Percentiles rank a stretch among this genome's conserved stretches.
Evolutionary conservation across 176 grass and related monocot genomes (phyloP).

Genomic region (Lolium multiflorum): DNA sequence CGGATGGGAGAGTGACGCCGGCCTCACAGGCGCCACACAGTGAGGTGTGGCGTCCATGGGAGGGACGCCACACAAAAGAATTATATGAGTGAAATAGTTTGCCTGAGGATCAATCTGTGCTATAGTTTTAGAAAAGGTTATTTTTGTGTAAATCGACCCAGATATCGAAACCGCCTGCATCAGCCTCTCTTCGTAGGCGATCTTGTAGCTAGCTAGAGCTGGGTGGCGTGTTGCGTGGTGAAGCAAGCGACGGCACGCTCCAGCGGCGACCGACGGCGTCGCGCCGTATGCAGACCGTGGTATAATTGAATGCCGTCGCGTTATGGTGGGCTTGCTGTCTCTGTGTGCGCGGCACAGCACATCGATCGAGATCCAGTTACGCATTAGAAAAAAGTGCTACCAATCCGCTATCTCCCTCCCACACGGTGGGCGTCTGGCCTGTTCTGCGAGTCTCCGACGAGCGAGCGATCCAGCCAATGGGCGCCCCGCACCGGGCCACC

Average conservation of each 20-base stretch:
- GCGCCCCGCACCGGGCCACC: constrained; percentile 30
- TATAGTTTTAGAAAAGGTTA: no score
- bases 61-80: no score
- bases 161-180: no score
- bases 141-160: no score
- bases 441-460: not conserved
- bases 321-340: constrained; percentile 48
- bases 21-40: no score
- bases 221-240: not conserved
- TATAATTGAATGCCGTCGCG: not conserved
- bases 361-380: constrained; percentile 11
- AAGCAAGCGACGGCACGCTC: not conserved
- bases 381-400: constrained; percentile 16
- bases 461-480: constrained; percentile 49
- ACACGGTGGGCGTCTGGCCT: not conserved
- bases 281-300: not conserved
- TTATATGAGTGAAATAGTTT: no score
- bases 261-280: no score
- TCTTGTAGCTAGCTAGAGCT: not conserved
- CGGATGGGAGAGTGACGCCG: no score
- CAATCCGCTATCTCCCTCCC: not conserved
- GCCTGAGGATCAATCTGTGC: no score
- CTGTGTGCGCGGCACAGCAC: constrained; percentile 46
- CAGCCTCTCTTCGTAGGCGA: no score
- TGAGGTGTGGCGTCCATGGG: no score